A percentile compares a stretch with the other conserved stretches of the same genome.
phyloP scores from a whole-genome alignment of 139 green algal genomes.

The Coelastrella sp. region DNA sequence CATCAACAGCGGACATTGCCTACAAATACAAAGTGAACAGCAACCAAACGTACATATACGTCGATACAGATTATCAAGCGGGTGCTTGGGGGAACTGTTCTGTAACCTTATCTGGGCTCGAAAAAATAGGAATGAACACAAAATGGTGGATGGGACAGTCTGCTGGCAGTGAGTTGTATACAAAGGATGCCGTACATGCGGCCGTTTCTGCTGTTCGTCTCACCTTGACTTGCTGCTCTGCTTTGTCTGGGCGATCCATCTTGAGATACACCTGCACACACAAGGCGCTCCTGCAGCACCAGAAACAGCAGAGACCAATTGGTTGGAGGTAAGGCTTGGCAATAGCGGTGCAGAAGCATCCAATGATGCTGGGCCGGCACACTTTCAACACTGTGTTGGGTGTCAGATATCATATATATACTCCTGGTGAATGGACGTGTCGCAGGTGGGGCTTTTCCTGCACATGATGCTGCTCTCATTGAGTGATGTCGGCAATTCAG shows the following conservation, averaged over 20 bases:
- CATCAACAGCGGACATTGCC: conserved; percentile 91
- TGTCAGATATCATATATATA: no score
- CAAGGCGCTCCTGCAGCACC: conserved; percentile 71
- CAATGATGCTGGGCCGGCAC: no score
- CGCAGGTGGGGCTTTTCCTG: no score
- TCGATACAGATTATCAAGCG: not conserved
- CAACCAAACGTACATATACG: not conserved
- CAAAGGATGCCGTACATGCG: no score
- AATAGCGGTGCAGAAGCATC: no score
- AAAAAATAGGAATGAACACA: no score
- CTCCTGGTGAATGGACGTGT: no score
- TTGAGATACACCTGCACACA: conserved; percentile 88
- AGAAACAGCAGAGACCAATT: not conserved
- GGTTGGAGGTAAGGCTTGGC: no score
- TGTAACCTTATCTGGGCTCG: no score
- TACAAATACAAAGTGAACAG: conserved; percentile 14
- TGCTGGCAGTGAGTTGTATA: not conserved
- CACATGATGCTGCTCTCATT: not conserved
- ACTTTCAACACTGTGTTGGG: no score
- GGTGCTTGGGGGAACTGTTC: not conserved
- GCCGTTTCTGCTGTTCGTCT: no score
- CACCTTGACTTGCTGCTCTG: conserved; percentile 90
- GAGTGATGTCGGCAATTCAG: not conserved
- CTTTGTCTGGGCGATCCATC: conserved; percentile 93
- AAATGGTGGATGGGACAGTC: no score